Percentiles rank a stretch among this genome's conserved stretches.
These are phyloP conservation scores for Raffaelea albimanens DNA, from an alignment of 2,329 filamentous ascomycete genomes.

Conservation along the genomic window DNA sequence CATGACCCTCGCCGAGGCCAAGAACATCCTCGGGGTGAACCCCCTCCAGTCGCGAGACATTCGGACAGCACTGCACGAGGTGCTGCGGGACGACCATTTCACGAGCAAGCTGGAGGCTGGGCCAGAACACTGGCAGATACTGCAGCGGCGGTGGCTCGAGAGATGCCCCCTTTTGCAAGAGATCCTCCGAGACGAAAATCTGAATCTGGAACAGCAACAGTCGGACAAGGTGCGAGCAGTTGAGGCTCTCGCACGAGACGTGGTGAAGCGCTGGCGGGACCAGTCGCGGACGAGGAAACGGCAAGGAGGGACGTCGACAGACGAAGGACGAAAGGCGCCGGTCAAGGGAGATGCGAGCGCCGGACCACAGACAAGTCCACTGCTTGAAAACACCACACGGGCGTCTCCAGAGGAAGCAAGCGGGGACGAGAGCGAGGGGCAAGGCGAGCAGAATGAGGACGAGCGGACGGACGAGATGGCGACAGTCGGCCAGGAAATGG, in stretches of 20 bases:
- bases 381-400: no score
- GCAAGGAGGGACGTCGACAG: background rate
- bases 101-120: slow-evolving; percentile 66
- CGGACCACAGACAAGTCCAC: no score
- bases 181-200: no score
- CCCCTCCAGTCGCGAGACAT: slow-evolving; percentile 44
- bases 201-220: slow-evolving; percentile 34
- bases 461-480: no score
- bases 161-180: background rate
- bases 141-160: slow-evolving; percentile 43
- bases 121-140: slow-evolving; percentile 57
- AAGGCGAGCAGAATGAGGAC: no score
- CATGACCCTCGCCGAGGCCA: slow-evolving; percentile 68
- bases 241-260: slow-evolving; percentile 56
- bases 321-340: background rate
- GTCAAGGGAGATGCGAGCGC: background rate
- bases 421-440: no score
- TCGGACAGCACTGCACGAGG: slow-evolving; percentile 55
- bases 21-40: slow-evolving; percentile 44
- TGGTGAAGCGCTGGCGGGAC: slow-evolving; percentile 67
- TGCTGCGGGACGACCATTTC: slow-evolving; percentile 56
- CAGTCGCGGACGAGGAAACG: slow-evolving; percentile 36
- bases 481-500: no score
- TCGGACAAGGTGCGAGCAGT: slow-evolving; percentile 37
- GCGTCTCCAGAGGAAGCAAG: no score